A percentile compares a stretch with the other conserved stretches of the same genome.
These are phyloP conservation scores for Ophiostoma novo-ulmi DNA, from an alignment of 2,329 filamentous ascomycete genomes.

Conservation along the genomic window DNA sequence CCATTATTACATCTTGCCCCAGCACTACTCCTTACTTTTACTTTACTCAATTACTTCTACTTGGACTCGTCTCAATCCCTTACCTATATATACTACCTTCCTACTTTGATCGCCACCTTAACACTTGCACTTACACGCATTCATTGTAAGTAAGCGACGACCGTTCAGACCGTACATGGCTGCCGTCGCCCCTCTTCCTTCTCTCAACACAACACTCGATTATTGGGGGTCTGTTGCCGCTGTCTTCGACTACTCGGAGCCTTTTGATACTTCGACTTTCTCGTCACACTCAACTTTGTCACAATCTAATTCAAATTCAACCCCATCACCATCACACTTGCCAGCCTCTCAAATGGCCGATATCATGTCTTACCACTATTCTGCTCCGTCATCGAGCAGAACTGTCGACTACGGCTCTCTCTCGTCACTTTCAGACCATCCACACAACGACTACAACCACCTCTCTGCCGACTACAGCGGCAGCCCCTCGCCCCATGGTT, in stretches of 20 bases:
- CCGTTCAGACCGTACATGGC: background rate
- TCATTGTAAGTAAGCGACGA: background rate
- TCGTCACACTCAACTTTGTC: background rate
- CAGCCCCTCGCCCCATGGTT: slow-evolving; percentile 9
- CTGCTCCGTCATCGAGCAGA: background rate
- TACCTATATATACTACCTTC: slow-evolving; percentile 7
- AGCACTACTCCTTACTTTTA: background rate
- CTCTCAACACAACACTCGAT: background rate
- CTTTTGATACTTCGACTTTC: background rate
- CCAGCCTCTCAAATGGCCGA: background rate
- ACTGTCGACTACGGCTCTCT: background rate
- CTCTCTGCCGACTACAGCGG: background rate
- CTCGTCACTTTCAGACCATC: background rate
- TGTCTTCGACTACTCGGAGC: background rate
- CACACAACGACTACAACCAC: background rate
- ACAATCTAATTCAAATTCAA: background rate
- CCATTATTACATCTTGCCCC: background rate
- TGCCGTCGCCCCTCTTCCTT: background rate
- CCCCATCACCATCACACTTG: background rate
- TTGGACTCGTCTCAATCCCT: background rate
- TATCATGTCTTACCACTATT: background rate
- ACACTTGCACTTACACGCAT: background rate
- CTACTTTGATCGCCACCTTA: background rate
- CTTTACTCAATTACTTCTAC: background rate
- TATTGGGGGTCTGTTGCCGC: background rate